phyloP scores from a whole-genome alignment of 495 filamentous ascomycete genomes.

The Aspergillus biplanus region DNA sequence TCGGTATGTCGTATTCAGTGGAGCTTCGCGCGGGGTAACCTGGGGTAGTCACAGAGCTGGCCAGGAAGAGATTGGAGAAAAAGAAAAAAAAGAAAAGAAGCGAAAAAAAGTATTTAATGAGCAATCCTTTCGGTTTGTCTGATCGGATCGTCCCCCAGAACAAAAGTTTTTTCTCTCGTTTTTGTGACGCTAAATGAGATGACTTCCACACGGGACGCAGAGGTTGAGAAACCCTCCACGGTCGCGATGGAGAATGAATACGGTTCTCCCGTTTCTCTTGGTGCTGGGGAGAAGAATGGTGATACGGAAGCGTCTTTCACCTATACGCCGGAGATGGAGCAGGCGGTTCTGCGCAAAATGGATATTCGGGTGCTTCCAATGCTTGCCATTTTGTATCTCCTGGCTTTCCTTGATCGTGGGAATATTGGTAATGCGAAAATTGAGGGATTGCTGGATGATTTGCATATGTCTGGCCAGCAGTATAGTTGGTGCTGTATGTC shows the following conservation, averaged over 20 bases:
- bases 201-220: neutral
- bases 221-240: conserved; percentile 4
- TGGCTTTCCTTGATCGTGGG: conserved; percentile 44
- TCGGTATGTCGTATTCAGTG: no score
- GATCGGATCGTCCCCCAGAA: neutral
- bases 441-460: conserved; percentile 53
- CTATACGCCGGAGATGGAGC: conserved; percentile 9
- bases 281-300: neutral
- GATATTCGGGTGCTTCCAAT: conserved; percentile 47
- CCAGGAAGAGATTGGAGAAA: no score
- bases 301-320: neutral
- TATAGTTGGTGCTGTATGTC: conserved; percentile 48
- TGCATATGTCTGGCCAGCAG: conserved; percentile 48
- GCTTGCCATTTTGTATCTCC: conserved; percentile 49
- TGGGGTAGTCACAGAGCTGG: no score
- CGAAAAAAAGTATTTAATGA: no score
- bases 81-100: no score
- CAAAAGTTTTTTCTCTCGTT: neutral
- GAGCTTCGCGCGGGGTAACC: no score
- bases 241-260: conserved; percentile 7
- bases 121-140: neutral
- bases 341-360: conserved; percentile 17
- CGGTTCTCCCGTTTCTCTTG: neutral
- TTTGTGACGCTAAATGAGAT: neutral
- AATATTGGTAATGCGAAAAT: conserved; percentile 63